These are phyloP conservation scores for Lanmaoa rubissima DNA, from an alignment of 768 basidiomycete genomes.

Conservation along the genomic window DNA sequence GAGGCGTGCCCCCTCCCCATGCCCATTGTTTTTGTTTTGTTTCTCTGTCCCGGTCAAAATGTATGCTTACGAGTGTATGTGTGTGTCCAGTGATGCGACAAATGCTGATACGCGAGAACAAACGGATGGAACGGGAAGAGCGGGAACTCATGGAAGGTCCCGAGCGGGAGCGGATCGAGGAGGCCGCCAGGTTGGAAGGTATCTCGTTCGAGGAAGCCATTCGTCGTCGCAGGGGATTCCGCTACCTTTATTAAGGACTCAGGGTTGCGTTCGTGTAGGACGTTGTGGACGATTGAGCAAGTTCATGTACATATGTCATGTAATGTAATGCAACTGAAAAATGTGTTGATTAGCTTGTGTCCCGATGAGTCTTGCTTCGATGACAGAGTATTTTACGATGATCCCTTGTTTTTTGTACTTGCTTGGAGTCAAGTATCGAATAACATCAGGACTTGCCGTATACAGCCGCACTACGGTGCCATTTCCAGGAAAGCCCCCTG, in stretches of 20 bases:
- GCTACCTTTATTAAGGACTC: slow-evolving; percentile 47
- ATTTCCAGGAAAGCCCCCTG: no score
- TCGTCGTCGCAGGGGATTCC: slow-evolving; percentile 53
- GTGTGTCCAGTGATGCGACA: slow-evolving; percentile 38
- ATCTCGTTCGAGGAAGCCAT: slow-evolving; percentile 60
- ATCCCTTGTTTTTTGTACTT: no score
- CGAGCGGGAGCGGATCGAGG: slow-evolving; percentile 49
- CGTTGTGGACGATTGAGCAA: neutral
- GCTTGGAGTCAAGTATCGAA: no score
- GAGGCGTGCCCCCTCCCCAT: neutral
- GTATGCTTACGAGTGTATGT: neutral
- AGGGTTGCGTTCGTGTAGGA: no score
- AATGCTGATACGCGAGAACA: slow-evolving; percentile 51
- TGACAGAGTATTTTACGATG: no score
- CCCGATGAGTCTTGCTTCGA: no score
- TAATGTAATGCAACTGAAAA: no score
- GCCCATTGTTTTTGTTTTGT: neutral
- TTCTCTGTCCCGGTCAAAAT: neutral
- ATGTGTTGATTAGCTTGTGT: no score
- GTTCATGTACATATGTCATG: neutral
- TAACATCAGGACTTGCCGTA: no score
- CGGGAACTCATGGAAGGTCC: slow-evolving; percentile 42
- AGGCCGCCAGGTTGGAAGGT: slow-evolving; percentile 58
- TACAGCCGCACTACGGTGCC: no score
- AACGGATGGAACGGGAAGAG: slow-evolving; percentile 49